Conservation (phyloP, 1,139 yeast species). For the Saccharomyces hybrid region DNA sequence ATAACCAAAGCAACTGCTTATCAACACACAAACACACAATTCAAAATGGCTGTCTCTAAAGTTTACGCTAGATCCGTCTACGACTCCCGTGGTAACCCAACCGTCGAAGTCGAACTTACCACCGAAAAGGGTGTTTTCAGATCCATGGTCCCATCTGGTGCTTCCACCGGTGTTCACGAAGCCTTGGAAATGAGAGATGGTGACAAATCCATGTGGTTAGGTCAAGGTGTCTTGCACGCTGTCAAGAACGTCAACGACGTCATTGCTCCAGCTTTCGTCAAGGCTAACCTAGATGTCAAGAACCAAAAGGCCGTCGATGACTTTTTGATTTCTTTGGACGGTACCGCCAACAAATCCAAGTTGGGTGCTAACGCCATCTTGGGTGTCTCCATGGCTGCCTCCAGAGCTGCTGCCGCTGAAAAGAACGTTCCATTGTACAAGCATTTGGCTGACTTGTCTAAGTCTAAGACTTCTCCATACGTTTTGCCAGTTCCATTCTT, state of each 20-base stretch:
- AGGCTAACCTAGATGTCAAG: constrained; percentile 63
- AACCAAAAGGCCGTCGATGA: constrained; percentile 76
- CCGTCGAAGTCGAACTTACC: constrained; percentile 87
- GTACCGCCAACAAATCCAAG: constrained; percentile 89
- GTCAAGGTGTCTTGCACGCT: constrained; percentile 91
- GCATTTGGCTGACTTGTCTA: constrained; percentile 70
- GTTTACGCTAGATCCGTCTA: constrained; percentile 85
- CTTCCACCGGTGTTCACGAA: constrained; percentile 91
- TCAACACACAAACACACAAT: constrained; percentile 5
- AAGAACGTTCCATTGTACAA: constrained; percentile 78
- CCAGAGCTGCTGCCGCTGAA: constrained; percentile 93
- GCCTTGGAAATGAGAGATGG: constrained; percentile 93
- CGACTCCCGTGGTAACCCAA: constrained; percentile 98
- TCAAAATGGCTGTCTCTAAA: constrained; percentile 50
- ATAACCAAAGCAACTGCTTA: constrained; percentile 16
- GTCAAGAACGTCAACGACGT: constrained; percentile 81
- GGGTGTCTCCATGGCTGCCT: constrained; percentile 88
- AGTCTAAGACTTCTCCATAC: constrained; percentile 53
- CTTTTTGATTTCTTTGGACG: constrained; percentile 71
- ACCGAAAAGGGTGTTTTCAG: constrained; percentile 83
- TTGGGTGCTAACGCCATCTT: constrained; percentile 93
- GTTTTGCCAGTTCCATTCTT: constrained; percentile 94
- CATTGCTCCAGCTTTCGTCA: constrained; percentile 81
- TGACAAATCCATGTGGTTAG: constrained; percentile 88
- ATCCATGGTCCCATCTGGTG: constrained; percentile 94